Evolutionary conservation across 169 alveolate species (phyloP).

Genomic region (Cryptosporidium sp.): DNA sequence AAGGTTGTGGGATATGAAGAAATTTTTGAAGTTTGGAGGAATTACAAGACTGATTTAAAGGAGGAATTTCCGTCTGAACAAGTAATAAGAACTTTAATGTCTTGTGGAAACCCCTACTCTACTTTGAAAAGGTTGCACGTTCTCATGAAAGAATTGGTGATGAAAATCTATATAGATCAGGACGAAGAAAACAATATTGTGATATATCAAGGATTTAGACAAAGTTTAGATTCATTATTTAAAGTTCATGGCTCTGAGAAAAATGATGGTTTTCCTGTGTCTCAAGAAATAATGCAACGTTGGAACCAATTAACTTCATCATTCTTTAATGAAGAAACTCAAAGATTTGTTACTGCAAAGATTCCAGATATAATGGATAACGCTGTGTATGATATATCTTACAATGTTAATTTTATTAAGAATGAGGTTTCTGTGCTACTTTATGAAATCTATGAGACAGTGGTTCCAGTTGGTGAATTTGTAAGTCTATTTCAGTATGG

Average conservation of each 20-base stretch:
- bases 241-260: conserved; percentile 22
- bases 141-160: conserved; percentile 21
- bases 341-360: conserved; percentile 20
- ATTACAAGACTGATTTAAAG: not conserved
- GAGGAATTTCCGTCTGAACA: conserved; percentile 9
- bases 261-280: conserved; percentile 41
- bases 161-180: not conserved
- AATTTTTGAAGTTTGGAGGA: conserved; percentile 34
- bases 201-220: conserved; percentile 18
- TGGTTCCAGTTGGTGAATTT: conserved; percentile 43
- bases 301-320: conserved; percentile 49
- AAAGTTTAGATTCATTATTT: conserved; percentile 35
- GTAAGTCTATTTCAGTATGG: conserved; percentile 51
- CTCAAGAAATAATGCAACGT: conserved; percentile 42
- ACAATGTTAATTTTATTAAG: conserved; percentile 2
- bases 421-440: conserved; percentile 20
- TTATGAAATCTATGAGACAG: conserved; percentile 29
- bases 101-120: conserved; percentile 36
- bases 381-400: conserved; percentile 30
- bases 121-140: conserved; percentile 1
- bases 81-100: conserved; percentile 10
- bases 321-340: conserved; percentile 52
- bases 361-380: conserved; percentile 54
- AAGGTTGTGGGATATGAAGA: conserved; percentile 57
- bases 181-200: conserved; percentile 19